These are phyloP conservation scores for Aspergillus flavus DNA, from an alignment of 2,329 filamentous ascomycete species.

Conservation along the genomic window DNA sequence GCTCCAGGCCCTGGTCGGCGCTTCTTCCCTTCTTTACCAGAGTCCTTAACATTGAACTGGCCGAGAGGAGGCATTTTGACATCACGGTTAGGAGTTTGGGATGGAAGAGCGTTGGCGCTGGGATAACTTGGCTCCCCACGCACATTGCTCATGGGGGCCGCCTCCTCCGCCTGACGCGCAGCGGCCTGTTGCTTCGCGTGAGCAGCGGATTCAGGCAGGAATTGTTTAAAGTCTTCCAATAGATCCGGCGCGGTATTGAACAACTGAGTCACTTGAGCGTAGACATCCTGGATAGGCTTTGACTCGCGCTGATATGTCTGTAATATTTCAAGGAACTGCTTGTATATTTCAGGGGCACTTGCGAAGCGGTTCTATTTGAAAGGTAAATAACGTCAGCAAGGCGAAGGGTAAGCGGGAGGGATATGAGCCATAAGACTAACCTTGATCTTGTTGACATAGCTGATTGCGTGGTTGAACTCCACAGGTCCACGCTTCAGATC, in stretches of 20 bases:
- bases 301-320: slow-evolving; percentile 98
- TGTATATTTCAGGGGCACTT: slow-evolving; percentile 96
- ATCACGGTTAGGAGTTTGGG: slow-evolving; percentile 55
- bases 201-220: slow-evolving; percentile 85
- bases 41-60: slow-evolving; percentile 85
- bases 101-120: slow-evolving; percentile 44
- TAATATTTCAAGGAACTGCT: slow-evolving; percentile 96
- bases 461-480: slow-evolving; percentile 98
- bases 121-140: slow-evolving; percentile 56
- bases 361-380: slow-evolving; percentile 83
- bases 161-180: slow-evolving; percentile 67
- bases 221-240: slow-evolving; percentile 97
- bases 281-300: slow-evolving; percentile 97
- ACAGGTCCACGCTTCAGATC: slow-evolving; percentile 83
- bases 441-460: slow-evolving; percentile 99
- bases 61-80: slow-evolving; percentile 86
- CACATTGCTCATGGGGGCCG: slow-evolving; percentile 66
- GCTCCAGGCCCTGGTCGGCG: slow-evolving; percentile 63
- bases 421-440: slow-evolving; percentile 52
- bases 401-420: background rate
- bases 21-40: slow-evolving; percentile 89
- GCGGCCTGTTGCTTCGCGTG: slow-evolving; percentile 64
- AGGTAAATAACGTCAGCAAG: background rate
- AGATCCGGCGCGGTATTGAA: slow-evolving; percentile 94
- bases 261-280: slow-evolving; percentile 90